Percentiles rank a stretch among this genome's conserved stretches.
phyloP scores from a whole-genome alignment of 257 asterid genomes.

The Cynanchum wilfordii region DNA sequence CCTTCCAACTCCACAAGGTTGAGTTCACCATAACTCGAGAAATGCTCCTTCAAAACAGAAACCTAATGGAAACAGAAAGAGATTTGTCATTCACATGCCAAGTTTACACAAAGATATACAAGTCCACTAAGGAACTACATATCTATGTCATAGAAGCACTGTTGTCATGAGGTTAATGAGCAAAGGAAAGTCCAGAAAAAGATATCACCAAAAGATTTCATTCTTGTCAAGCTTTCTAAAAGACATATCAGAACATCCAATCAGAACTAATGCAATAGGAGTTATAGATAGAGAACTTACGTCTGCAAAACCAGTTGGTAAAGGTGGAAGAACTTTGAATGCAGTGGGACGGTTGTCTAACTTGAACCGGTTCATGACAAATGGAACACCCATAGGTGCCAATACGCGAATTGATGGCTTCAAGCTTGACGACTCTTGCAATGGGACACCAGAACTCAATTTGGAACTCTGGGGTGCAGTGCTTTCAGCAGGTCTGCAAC shows the following conservation, averaged over 20 bases:
- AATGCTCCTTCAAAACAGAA: slow-evolving; percentile 71
- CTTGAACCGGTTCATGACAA: slow-evolving; percentile 63
- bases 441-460: slow-evolving; percentile 25
- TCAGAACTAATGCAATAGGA: neutral
- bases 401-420: slow-evolving; percentile 52
- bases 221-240: neutral
- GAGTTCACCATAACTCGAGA: slow-evolving; percentile 70
- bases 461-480: slow-evolving; percentile 30
- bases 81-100: slow-evolving; percentile 2
- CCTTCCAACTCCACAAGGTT: slow-evolving; percentile 66
- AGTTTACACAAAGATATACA: neutral
- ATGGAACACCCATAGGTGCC: slow-evolving; percentile 50
- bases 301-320: slow-evolving; percentile 72
- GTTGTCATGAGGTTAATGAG: neutral
- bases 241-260: neutral
- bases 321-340: slow-evolving; percentile 69
- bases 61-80: slow-evolving; percentile 35
- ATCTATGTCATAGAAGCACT: neutral
- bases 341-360: slow-evolving; percentile 93
- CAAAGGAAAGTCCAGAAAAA: neutral
- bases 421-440: slow-evolving; percentile 36
- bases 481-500: slow-evolving; percentile 33
- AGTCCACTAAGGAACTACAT: neutral
- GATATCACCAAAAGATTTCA: neutral
- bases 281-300: slow-evolving; percentile 37